phyloP scores from a whole-genome alignment of 768 basidiomycete species.

The Hygrocybe punicea region DNA sequence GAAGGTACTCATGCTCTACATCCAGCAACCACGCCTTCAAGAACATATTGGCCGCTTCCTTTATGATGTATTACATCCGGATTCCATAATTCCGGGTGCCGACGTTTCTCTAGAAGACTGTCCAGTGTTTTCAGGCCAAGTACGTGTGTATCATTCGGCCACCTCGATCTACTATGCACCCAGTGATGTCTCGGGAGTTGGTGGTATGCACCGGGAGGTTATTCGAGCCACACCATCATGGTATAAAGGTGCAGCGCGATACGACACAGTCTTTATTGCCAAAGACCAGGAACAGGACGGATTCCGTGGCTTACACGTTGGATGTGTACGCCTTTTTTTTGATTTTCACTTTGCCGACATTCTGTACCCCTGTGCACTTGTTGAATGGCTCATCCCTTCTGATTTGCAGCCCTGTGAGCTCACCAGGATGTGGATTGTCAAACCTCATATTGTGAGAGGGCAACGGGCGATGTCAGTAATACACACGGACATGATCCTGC shows the following conservation, averaged over 20 bases:
- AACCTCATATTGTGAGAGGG: constrained; percentile 8
- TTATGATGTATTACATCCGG: constrained; percentile 11
- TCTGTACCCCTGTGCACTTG: constrained; percentile 29
- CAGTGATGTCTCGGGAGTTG: background rate
- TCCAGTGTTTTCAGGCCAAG: constrained; percentile 1
- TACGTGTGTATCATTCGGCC: background rate
- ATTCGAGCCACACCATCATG: constrained; percentile 27
- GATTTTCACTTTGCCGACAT: constrained; percentile 15
- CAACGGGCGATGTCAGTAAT: background rate
- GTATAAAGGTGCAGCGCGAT: constrained; percentile 13
- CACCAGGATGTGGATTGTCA: constrained; percentile 29
- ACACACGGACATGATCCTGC: constrained; percentile 27
- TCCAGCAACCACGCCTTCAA: constrained; percentile 8
- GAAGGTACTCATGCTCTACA: background rate
- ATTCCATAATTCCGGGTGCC: background rate
- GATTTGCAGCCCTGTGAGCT: constrained; percentile 22
- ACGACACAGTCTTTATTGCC: constrained; percentile 27
- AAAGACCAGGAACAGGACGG: constrained; percentile 9
- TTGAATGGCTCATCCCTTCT: constrained; percentile 28
- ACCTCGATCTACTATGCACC: background rate
- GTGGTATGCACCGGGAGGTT: constrained; percentile 20
- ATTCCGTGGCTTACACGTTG: constrained; percentile 26
- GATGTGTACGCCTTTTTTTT: constrained; percentile 27
- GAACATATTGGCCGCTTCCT: constrained; percentile 24
- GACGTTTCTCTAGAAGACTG: background rate